Conservation (phyloP, 2,329 filamentous ascomycete species). For the Fusarium sarcochroum region DNA sequence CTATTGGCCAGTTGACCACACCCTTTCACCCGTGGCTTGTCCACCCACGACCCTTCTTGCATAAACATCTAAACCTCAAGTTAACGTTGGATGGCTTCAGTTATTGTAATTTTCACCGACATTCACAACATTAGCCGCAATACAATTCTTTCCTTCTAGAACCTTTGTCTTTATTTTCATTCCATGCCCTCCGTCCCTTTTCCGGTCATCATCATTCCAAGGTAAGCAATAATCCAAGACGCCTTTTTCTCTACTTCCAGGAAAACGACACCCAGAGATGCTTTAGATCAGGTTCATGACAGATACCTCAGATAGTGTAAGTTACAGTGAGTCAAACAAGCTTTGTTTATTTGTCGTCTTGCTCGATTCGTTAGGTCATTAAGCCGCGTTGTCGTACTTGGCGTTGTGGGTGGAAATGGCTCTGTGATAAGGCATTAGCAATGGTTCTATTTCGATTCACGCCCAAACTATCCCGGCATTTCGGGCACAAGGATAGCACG, state of each 20-base stretch:
- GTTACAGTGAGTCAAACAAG: conserved; percentile 42
- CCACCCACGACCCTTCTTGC: conserved; percentile 38
- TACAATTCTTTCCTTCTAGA: conserved; percentile 15
- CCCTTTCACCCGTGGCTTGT: conserved; percentile 5
- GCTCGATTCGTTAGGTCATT: conserved; percentile 43
- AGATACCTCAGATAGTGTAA: conserved; percentile 41
- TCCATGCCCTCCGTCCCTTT: conserved; percentile 31
- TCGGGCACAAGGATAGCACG: conserved; percentile 31
- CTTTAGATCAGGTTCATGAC: conserved; percentile 34
- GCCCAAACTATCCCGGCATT: not conserved
- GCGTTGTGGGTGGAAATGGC: conserved; percentile 82
- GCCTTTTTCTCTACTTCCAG: conserved; percentile 45
- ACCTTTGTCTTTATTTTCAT: conserved; percentile 30
- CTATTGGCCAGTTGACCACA: conserved; percentile 36
- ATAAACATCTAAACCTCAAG: conserved; percentile 26
- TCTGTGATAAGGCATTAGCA: conserved; percentile 59
- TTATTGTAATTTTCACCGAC: conserved; percentile 6
- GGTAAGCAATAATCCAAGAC: conserved; percentile 43
- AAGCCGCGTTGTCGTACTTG: conserved; percentile 74
- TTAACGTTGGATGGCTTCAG: not conserved
- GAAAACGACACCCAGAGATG: conserved; percentile 68
- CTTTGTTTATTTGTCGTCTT: conserved; percentile 24
- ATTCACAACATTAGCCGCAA: conserved; percentile 6
- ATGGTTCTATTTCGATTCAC: not conserved
- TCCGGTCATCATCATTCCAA: conserved; percentile 40